Conservation (phyloP, 179 eudicot species). For the Sideroxylon spinosum region DNA sequence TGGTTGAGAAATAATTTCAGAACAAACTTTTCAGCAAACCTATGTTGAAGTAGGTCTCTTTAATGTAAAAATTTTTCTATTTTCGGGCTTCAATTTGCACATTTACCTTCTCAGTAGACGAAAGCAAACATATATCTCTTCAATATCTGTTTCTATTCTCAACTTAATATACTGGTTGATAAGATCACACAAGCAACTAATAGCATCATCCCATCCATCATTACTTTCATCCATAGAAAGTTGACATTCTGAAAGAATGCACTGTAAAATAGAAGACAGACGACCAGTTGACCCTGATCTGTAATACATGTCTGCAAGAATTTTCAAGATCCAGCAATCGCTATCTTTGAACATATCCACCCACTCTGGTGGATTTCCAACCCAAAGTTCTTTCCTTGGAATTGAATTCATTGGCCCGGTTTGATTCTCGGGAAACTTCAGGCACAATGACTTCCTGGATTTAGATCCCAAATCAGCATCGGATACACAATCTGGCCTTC, state of each 20-base stretch:
- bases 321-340: slow-evolving; percentile 43
- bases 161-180: slow-evolving; percentile 69
- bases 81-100: background rate
- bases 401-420: slow-evolving; percentile 20
- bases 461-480: slow-evolving; percentile 19
- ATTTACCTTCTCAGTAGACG: slow-evolving; percentile 71
- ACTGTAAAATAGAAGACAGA: slow-evolving; percentile 64
- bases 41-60: too few relatives aligned
- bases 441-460: slow-evolving; percentile 10
- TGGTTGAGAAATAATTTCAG: background rate
- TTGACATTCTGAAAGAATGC: slow-evolving; percentile 39
- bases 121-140: slow-evolving; percentile 73
- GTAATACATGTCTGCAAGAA: slow-evolving; percentile 47
- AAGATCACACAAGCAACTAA: slow-evolving; percentile 62
- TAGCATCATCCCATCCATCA: slow-evolving; percentile 46
- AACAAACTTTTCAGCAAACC: background rate
- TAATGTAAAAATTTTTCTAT: background rate
- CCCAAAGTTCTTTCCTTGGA: slow-evolving; percentile 49
- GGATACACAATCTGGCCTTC: slow-evolving; percentile 34
- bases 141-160: slow-evolving; percentile 66
- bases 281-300: slow-evolving; percentile 45
- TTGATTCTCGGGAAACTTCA: slow-evolving; percentile 16
- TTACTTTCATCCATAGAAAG: slow-evolving; percentile 27
- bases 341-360: slow-evolving; percentile 56
- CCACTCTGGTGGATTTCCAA: slow-evolving; percentile 84